Conservation (phyloP, 768 basidiomycete genomes). For the Termitomyces sp. region DNA sequence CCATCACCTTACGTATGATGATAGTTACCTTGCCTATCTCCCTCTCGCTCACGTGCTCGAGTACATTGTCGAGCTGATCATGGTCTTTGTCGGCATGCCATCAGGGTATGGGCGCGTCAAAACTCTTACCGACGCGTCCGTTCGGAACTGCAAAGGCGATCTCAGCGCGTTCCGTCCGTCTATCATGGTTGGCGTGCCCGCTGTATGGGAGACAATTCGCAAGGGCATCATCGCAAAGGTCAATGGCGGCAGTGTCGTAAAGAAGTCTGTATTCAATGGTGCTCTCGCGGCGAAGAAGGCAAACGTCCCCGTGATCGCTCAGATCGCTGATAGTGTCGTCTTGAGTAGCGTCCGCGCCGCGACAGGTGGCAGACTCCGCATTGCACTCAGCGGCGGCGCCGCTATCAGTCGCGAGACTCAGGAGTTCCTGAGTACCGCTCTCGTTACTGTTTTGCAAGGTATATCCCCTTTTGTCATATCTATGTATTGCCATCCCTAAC, state of each 20-base stretch:
- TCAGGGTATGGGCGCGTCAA: conserved; percentile 91
- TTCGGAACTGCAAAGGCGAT: conserved; percentile 83
- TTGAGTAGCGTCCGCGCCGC: conserved; percentile 72
- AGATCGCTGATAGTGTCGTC: conserved; percentile 70
- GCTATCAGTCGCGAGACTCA: conserved; percentile 84
- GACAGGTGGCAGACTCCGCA: conserved; percentile 83
- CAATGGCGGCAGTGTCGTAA: conserved; percentile 56
- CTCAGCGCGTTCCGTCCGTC: conserved; percentile 76
- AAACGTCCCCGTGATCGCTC: conserved; percentile 56
- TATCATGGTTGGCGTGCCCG: conserved; percentile 94
- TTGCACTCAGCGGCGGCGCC: conserved; percentile 82
- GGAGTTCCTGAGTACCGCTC: conserved; percentile 76
- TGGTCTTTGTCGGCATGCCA: conserved; percentile 73
- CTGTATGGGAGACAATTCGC: conserved; percentile 95
- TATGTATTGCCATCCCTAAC: neutral
- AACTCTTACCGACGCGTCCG: conserved; percentile 93
- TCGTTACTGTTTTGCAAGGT: conserved; percentile 89
- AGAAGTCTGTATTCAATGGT: conserved; percentile 73
- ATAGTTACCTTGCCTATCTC: conserved; percentile 83
- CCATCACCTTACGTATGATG: conserved; percentile 53
- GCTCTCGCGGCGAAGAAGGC: conserved; percentile 74
- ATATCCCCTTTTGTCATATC: conserved; percentile 8
- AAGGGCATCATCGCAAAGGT: conserved; percentile 90
- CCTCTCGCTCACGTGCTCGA: conserved; percentile 95
- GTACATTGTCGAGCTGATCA: conserved; percentile 82